phyloP scores from a whole-genome alignment of 306 rosid genomes.

The Begonia loranthoides region DNA sequence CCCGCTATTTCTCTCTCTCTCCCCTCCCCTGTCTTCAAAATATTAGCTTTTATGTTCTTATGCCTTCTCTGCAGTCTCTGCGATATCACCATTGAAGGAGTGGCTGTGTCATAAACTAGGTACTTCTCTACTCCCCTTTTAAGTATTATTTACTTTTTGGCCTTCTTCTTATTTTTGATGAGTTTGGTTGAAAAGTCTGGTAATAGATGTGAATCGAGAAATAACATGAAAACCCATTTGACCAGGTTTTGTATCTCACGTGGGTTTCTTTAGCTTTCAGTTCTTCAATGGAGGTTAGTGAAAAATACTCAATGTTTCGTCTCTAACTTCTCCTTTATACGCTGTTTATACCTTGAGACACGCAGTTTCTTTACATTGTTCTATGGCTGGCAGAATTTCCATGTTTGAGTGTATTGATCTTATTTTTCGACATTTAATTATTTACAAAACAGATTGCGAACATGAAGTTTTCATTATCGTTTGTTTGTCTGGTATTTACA shows the following conservation, averaged over 20 bases:
- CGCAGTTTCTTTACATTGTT: slow-evolving; percentile 1
- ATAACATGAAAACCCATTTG: slow-evolving; percentile 33
- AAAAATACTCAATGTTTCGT: slow-evolving; percentile 11
- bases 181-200: slow-evolving; percentile 10
- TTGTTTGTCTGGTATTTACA: too few relatives aligned
- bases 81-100: neutral
- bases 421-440: neutral
- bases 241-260: slow-evolving; percentile 32
- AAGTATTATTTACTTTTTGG: slow-evolving; percentile 4
- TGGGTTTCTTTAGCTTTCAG: slow-evolving; percentile 26
- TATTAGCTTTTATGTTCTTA: neutral
- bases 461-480: too few relatives aligned
- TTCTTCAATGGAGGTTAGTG: slow-evolving; percentile 28
- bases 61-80: neutral
- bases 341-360: neutral
- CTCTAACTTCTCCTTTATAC: slow-evolving; percentile 4
- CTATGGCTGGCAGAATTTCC: neutral
- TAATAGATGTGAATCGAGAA: slow-evolving; percentile 27
- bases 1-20: slow-evolving; percentile 13
- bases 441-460: too few relatives aligned
- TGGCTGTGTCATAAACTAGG: neutral
- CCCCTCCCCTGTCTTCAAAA: neutral
- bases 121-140: slow-evolving; percentile 1
- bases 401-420: neutral
- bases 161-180: slow-evolving; percentile 14